These are phyloP conservation scores for Geotrichum cucujoidarum DNA, from an alignment of 1,139 yeast genomes.

Conservation along the genomic window DNA sequence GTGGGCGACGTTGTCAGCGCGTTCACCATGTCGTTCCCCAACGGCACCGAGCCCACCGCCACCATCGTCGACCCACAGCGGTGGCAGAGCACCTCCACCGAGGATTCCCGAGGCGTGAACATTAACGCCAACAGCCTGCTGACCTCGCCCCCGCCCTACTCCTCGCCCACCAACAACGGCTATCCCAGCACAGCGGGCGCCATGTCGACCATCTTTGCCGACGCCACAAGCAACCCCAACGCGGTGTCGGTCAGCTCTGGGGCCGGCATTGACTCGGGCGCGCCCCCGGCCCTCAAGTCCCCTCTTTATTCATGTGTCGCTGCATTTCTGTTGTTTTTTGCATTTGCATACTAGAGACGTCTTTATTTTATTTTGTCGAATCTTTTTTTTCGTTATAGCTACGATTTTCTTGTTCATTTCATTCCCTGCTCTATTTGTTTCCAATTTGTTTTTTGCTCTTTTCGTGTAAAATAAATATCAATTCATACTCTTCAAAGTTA, in stretches of 20 bases:
- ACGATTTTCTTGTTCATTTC: too few relatives aligned
- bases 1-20: constrained; percentile 12
- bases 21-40: constrained; percentile 16
- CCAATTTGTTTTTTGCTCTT: too few relatives aligned
- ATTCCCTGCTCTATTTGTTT: too few relatives aligned
- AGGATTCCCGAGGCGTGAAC: not conserved
- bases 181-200: not conserved
- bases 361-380: not conserved
- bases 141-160: not conserved
- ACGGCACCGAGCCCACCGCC: constrained; percentile 6
- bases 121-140: constrained; percentile 1
- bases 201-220: not conserved
- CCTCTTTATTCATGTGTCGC: not conserved
- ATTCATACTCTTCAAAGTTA: too few relatives aligned
- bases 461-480: too few relatives aligned
- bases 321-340: not conserved
- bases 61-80: constrained; percentile 2
- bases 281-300: not conserved
- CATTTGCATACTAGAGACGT: not conserved
- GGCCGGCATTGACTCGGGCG: not conserved
- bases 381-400: too few relatives aligned
- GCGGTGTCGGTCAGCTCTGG: constrained; percentile 1
- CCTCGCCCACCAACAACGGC: too few relatives aligned
- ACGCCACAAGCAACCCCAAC: not conserved
- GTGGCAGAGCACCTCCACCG: not conserved